A percentile compares a stretch with the other conserved stretches of the same genome.
Evolutionary conservation across 176 grass and related monocot species (phyloP).

Genomic region (Aegilops sharonensis): DNA sequence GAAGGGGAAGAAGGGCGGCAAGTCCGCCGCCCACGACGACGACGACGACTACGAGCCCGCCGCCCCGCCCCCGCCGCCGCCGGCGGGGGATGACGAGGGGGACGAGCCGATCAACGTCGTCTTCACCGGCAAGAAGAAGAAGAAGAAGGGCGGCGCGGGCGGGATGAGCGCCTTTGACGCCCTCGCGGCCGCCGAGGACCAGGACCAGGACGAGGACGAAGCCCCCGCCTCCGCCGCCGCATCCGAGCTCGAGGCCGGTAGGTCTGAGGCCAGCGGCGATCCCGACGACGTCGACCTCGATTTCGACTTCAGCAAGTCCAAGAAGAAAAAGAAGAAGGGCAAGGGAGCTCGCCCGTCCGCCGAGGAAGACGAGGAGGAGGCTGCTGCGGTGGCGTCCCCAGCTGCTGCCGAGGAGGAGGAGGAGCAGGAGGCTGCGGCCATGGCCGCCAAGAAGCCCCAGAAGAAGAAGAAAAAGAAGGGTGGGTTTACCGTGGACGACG

Average conservation of each 20-base stretch:
- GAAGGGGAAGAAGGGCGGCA: constrained; percentile 76
- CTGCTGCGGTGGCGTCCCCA: not conserved
- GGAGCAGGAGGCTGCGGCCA: not conserved
- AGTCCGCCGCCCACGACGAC: constrained; percentile 31
- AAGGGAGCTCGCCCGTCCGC: constrained; percentile 24
- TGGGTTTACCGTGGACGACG: constrained; percentile 51
- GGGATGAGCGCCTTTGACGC: constrained; percentile 58
- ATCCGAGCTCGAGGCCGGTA: constrained; percentile 26
- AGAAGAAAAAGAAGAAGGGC: constrained; percentile 83
- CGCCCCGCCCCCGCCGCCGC: not conserved
- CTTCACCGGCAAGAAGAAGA: constrained; percentile 94
- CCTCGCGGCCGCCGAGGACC: constrained; percentile 50
- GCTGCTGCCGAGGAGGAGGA: constrained; percentile 26
- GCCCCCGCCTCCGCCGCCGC: not conserved
- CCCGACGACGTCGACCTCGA: constrained; percentile 47
- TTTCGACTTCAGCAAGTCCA: constrained; percentile 62
- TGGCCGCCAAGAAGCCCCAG: constrained; percentile 53
- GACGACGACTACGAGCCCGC: constrained; percentile 55
- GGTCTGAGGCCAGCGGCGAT: constrained; percentile 28
- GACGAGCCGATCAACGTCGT: constrained; percentile 63
- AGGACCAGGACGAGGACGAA: constrained; percentile 34
- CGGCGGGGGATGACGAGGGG: constrained; percentile 25
- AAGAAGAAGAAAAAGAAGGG: constrained; percentile 99
- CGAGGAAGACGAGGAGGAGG: constrained; percentile 20
- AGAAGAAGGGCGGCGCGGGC: constrained; percentile 61